These are phyloP conservation scores for Aureobasidium sp. DNA, from an alignment of 2,329 filamentous ascomycete species.

Conservation along the genomic window DNA sequence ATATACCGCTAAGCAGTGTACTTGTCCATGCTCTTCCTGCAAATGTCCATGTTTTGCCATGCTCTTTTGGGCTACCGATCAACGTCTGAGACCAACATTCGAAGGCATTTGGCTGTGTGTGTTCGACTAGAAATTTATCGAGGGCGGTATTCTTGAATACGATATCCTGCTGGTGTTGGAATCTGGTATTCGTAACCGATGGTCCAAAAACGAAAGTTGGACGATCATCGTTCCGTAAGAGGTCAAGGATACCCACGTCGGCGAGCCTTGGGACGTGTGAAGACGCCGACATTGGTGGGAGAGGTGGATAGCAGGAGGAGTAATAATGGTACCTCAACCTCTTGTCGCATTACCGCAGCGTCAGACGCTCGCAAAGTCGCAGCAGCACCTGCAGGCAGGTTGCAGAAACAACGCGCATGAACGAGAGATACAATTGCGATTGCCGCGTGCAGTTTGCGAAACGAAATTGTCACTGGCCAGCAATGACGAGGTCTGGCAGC, in stretches of 20 bases:
- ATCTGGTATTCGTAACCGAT: background rate
- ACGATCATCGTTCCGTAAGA: constrained; percentile 9
- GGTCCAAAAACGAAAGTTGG: constrained; percentile 12
- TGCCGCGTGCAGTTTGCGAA: background rate
- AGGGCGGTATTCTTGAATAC: constrained; percentile 8
- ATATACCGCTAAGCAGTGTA: background rate
- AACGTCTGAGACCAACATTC: background rate
- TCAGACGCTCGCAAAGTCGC: background rate
- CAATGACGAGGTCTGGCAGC: constrained; percentile 1
- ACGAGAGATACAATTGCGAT: background rate
- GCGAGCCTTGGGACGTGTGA: background rate
- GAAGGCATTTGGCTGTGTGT: background rate
- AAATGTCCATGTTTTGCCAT: background rate
- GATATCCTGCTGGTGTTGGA: background rate
- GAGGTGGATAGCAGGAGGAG: background rate
- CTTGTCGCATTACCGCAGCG: background rate
- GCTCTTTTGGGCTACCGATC: background rate
- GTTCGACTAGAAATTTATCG: background rate
- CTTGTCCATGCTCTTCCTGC: constrained; percentile 9
- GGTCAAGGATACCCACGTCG: constrained; percentile 13
- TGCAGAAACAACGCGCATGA: background rate
- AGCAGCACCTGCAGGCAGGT: background rate
- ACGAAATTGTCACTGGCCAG: background rate
- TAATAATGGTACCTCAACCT: background rate
- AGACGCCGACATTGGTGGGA: background rate